Evolutionary conservation across 192 early-diverging fungal genomes (phyloP).

Genomic region (Thamnidium elegans): DNA sequence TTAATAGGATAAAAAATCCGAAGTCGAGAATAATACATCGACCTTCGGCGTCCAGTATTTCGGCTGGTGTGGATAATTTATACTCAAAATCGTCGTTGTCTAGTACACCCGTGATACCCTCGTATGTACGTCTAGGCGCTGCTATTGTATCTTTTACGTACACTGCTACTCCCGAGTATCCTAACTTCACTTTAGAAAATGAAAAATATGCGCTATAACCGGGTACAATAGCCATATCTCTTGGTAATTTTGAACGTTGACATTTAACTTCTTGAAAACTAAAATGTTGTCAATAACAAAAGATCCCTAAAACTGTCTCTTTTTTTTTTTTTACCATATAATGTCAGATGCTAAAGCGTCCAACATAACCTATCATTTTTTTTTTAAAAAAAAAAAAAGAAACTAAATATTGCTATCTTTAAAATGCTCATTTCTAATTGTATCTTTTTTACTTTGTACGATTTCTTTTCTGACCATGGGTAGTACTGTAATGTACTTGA

Average conservation of each 20-base stretch:
- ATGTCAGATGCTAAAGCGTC: no score
- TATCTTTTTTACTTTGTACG: no score
- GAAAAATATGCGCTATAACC: slow-evolving; percentile 76
- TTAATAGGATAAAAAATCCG: not conserved
- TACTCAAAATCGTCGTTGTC: not conserved
- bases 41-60: slow-evolving; percentile 68
- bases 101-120: slow-evolving; percentile 60
- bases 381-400: no score
- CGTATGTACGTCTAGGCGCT: slow-evolving; percentile 32
- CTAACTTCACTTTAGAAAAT: slow-evolving; percentile 51
- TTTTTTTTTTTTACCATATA: no score
- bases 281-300: not conserved
- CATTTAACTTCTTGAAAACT: slow-evolving; percentile 83
- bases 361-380: no score
- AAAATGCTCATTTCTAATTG: no score
- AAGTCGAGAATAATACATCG: slow-evolving; percentile 71
- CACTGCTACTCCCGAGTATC: slow-evolving; percentile 71
- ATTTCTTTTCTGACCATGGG: no score
- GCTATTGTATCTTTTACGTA: slow-evolving; percentile 43
- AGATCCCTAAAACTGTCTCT: no score
- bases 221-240: slow-evolving; percentile 46
- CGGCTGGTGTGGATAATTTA: slow-evolving; percentile 17
- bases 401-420: no score
- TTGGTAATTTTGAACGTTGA: slow-evolving; percentile 44
- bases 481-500: no score